phyloP scores from a whole-genome alignment of 148 eudicot genomes.

The Fagopyrum tataricum region DNA sequence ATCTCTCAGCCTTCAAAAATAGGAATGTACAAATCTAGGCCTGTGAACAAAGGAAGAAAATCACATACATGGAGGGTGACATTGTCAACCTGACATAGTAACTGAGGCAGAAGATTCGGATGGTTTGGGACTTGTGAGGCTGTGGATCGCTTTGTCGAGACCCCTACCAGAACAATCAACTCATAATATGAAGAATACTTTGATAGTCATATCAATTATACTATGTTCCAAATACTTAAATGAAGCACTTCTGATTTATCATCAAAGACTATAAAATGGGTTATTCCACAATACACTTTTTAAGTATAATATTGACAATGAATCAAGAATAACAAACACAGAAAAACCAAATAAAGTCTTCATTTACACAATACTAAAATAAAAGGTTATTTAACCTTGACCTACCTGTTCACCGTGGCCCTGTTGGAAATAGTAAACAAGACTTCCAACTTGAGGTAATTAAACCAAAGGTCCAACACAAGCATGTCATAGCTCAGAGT shows the following conservation, averaged over 20 bases:
- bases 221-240: too few species aligned
- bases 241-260: neutral
- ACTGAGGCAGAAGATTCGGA: slow-evolving; percentile 78
- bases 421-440: slow-evolving; percentile 93
- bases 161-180: slow-evolving; percentile 52
- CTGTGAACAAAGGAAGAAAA: neutral
- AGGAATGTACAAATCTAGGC: neutral
- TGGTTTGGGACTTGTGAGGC: slow-evolving; percentile 85
- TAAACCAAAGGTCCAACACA: slow-evolving; percentile 92
- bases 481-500: slow-evolving; percentile 95
- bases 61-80: slow-evolving; percentile 71
- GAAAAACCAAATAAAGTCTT: slow-evolving; percentile 5
- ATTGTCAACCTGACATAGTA: slow-evolving; percentile 89
- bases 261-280: neutral
- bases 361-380: neutral
- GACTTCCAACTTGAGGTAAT: slow-evolving; percentile 95
- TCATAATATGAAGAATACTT: too few species aligned
- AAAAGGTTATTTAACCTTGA: neutral
- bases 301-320: neutral
- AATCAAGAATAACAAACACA: too few species aligned
- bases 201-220: too few species aligned
- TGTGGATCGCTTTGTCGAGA: slow-evolving; percentile 72
- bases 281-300: neutral
- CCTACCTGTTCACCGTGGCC: slow-evolving; percentile 96
- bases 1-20: too few species aligned